Conservation (phyloP, 345 rosid species). For the Orychophragmus violaceus region DNA sequence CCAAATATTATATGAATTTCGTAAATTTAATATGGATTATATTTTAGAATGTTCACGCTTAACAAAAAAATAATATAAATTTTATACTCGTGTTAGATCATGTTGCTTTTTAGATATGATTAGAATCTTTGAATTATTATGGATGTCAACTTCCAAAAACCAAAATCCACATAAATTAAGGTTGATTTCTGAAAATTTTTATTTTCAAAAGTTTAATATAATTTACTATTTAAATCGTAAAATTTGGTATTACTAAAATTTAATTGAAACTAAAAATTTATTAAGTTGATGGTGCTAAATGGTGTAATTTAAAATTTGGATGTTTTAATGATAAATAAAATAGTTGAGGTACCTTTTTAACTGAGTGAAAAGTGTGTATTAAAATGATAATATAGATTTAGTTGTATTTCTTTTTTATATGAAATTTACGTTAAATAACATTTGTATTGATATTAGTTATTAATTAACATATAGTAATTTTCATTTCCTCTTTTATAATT, state of each 20-base stretch:
- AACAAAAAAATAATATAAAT: neutral
- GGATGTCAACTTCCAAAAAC: no score
- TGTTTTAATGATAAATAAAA: neutral
- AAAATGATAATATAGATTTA: neutral
- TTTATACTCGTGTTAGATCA: neutral
- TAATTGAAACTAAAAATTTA: neutral
- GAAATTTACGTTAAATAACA: neutral
- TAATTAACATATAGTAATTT: neutral
- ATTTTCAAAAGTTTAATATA: neutral
- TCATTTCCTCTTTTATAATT: neutral
- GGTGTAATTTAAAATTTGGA: neutral
- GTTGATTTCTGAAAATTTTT: no score
- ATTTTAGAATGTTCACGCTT: neutral
- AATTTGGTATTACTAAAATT: neutral
- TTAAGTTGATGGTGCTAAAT: neutral
- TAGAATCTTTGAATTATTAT: neutral
- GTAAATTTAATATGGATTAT: neutral
- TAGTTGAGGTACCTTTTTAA: neutral
- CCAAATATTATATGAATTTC: neutral
- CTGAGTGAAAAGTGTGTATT: neutral
- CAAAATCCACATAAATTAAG: neutral
- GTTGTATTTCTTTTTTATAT: neutral
- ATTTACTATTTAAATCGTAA: neutral
- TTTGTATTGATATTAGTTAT: neutral
- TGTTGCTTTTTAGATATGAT: neutral